A percentile compares a stretch with the other conserved stretches of the same genome.
phyloP scores from a whole-genome alignment of 1,284 basidiomycete genomes.

The Meira miltonrushii region DNA sequence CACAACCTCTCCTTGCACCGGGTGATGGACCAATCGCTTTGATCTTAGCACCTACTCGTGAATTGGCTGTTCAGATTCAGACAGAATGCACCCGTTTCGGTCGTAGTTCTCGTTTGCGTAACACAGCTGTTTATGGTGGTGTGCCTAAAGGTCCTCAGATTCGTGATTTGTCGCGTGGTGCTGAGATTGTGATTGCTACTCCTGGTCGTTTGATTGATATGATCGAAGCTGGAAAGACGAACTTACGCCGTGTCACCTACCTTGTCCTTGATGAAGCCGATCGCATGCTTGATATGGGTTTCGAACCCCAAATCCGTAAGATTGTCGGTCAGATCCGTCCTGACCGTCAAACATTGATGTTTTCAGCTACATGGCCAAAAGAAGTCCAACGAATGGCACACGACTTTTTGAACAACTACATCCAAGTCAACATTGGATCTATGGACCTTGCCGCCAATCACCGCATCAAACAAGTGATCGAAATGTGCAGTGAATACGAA shows the following conservation, averaged over 20 bases:
- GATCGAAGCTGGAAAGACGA: slow-evolving; percentile 92
- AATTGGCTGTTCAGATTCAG: slow-evolving; percentile 97
- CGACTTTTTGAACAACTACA: slow-evolving; percentile 93
- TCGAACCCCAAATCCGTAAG: slow-evolving; percentile 98
- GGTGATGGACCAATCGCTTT: slow-evolving; percentile 97
- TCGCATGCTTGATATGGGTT: slow-evolving; percentile 98
- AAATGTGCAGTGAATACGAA: slow-evolving; percentile 96
- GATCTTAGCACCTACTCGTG: slow-evolving; percentile 93
- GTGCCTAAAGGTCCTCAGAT: slow-evolving; percentile 98
- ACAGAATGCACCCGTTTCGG: slow-evolving; percentile 98
- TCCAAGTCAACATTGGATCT: slow-evolving; percentile 98
- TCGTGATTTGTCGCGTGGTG: slow-evolving; percentile 90
- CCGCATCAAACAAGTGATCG: slow-evolving; percentile 90
- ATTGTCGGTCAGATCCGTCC: slow-evolving; percentile 94
- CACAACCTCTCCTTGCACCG: slow-evolving; percentile 85
- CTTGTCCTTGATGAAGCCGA: slow-evolving; percentile 99
- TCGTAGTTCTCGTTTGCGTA: slow-evolving; percentile 91
- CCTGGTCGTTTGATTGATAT: slow-evolving; percentile 67
- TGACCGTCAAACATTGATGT: slow-evolving; percentile 74
- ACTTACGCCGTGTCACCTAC: slow-evolving; percentile 90
- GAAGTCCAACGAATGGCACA: slow-evolving; percentile 94
- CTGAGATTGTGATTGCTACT: slow-evolving; percentile 91
- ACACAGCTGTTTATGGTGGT: slow-evolving; percentile 96
- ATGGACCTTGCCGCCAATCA: slow-evolving; percentile 98
- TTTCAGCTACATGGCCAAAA: slow-evolving; percentile 99